Base-by-base conservation (phyloP, 148 eudicot genomes). In the Amaranthus hypochondriacus region DNA sequence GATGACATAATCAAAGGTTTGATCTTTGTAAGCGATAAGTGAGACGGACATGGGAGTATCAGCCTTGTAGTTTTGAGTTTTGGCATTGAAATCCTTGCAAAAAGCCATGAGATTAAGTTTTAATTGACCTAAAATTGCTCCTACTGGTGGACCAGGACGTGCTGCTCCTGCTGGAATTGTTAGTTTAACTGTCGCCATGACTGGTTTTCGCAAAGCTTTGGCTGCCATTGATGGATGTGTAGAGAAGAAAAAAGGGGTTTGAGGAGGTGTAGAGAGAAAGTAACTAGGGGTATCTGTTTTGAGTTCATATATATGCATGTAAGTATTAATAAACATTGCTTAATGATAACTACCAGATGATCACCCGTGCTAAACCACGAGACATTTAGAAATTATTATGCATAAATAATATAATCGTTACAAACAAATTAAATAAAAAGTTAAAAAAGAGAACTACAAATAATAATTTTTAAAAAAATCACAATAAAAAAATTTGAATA, bases 81-180 rank as follows among this genome's bases (percentile, higher is more conserved):
- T 79, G 0, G 97, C 98, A 14, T 92, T 92, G 87, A 92, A 92
- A 76, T 92, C 98, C 79, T 92, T 92, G 88, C 93, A 88, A 62
- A 93, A 93, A 7, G 97, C 91, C 98, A 93, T 93, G 14, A 88
- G 89, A 74, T 93, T 93, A 0, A 93, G 83, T 47, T 88, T 66
- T 82, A 90, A 86, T 59, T 94, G 97, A 70, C 98, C 98, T 1
- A 94, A 64, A 0, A 92, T 95, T 0, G 95, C 95, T 0, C 98
- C 98, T 0, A 94, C 96, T 0, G 98, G 97, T 0, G 97, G 97
- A 4, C 88, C 95, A 0, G 97, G 97, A 6, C 84, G 75, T 0
- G 98, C 98, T 4, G 80, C 90, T 14, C 90, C 97, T 9, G 98
- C 97, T 0, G 95, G 95, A 10, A 94, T 89, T n/a, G 91, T 91